Evolutionary conservation across 768 basidiomycete genomes (phyloP).

Genomic region (Rhodotorula kratochvilovae): DNA sequence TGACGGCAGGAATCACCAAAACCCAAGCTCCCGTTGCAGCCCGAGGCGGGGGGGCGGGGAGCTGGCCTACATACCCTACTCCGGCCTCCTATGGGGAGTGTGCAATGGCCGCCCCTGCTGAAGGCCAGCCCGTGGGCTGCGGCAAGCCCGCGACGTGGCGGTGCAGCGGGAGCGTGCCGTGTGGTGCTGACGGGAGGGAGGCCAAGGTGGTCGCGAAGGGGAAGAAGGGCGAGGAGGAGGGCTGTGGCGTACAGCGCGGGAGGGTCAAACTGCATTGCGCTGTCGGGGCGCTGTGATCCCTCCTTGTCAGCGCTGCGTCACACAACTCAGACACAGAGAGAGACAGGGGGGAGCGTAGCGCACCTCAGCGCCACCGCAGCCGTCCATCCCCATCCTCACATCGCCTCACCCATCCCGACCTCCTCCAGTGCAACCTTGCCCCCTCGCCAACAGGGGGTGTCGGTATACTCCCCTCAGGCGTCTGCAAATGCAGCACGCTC

Average conservation of each 20-base stretch:
- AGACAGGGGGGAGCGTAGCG: not conserved
- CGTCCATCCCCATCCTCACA: not conserved
- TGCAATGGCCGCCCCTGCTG: not conserved
- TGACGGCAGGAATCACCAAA: no score
- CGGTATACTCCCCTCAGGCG: not conserved
- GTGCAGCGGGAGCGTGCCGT: constrained; percentile 28
- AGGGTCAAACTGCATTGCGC: not conserved
- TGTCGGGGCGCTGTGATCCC: not conserved
- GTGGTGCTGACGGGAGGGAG: constrained; percentile 5
- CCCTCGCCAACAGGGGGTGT: not conserved
- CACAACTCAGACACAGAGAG: not conserved
- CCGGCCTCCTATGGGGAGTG: not conserved
- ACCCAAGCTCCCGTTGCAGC: no score
- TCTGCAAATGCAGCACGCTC: constrained; percentile 10
- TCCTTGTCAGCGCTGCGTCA: not conserved
- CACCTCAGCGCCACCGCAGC: not conserved
- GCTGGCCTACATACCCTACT: not conserved
- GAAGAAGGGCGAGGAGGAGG: constrained; percentile 9
- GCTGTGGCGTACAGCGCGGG: not conserved
- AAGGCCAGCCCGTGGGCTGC: not conserved
- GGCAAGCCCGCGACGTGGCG: constrained; percentile 34
- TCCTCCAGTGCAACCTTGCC: not conserved
- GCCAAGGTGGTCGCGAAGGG: no score
- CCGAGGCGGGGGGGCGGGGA: no score
- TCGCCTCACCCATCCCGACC: not conserved